phyloP scores from a whole-genome alignment of 2,329 filamentous ascomycete species.

The Cordyceps pruinosa region DNA sequence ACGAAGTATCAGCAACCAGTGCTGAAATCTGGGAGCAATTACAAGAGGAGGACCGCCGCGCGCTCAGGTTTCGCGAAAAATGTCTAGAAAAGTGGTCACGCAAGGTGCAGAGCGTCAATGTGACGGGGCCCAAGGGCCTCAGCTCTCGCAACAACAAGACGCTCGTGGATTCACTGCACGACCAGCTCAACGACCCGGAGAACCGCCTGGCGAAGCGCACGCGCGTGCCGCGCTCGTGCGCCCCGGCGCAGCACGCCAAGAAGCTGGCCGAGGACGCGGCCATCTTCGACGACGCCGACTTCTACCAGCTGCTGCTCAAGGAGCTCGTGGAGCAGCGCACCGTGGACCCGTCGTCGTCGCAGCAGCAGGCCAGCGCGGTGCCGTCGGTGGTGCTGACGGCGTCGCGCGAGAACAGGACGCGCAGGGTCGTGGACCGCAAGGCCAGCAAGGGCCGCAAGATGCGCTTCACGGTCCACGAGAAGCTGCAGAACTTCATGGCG shows the following conservation, averaged over 20 bases:
- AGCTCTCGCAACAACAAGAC: conserved; percentile 27
- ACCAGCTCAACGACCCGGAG: conserved; percentile 60
- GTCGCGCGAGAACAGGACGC: conserved; percentile 69
- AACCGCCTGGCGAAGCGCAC: conserved; percentile 60
- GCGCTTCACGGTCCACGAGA: conserved; percentile 91
- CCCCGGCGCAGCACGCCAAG: conserved; percentile 57
- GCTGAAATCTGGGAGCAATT: conserved; percentile 68
- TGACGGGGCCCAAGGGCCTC: conserved; percentile 21
- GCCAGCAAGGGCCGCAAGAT: conserved; percentile 94
- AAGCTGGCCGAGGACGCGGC: conserved; percentile 50
- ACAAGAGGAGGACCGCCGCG: conserved; percentile 54
- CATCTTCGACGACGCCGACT: conserved; percentile 90
- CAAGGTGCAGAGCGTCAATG: conserved; percentile 51
- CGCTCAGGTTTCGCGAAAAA: conserved; percentile 56
- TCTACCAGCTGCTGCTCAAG: conserved; percentile 89
- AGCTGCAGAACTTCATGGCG: conserved; percentile 97
- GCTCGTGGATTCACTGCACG: conserved; percentile 60
- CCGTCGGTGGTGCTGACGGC: conserved; percentile 58
- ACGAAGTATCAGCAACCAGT: conserved; percentile 50
- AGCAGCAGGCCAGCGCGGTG: conserved; percentile 36
- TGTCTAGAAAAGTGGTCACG: conserved; percentile 85
- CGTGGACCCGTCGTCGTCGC: conserved; percentile 54
- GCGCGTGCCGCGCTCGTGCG: conserved; percentile 67
- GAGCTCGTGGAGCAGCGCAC: conserved; percentile 88
- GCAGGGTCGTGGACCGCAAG: conserved; percentile 82